Evolutionary conservation across 306 rosid genomes (phyloP).

Genomic region (Rosa persica): DNA sequence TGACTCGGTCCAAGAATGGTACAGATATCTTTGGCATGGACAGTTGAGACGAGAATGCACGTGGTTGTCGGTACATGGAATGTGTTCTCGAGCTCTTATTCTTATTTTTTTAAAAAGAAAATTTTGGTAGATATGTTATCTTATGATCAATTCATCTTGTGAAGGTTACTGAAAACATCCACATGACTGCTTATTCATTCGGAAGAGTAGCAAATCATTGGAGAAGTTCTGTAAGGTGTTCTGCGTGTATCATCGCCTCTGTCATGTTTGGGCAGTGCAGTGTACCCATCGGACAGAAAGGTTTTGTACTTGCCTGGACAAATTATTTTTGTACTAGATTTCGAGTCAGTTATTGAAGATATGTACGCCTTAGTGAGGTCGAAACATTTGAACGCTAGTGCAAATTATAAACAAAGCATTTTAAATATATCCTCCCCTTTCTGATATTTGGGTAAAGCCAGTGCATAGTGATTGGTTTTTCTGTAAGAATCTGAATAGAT

Average conservation of each 20-base stretch:
- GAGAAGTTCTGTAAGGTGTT: background rate
- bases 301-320: background rate
- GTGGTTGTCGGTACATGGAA: background rate
- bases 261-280: background rate
- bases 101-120: background rate
- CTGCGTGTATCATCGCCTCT: background rate
- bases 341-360: background rate
- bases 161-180: background rate
- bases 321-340: background rate
- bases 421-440: background rate
- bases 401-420: background rate
- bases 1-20: slow-evolving; percentile 15
- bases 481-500: slow-evolving; percentile 2
- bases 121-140: slow-evolving; percentile 14
- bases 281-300: too few relatives aligned
- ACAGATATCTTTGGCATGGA: background rate
- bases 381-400: background rate
- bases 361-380: background rate
- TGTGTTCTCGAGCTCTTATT: background rate
- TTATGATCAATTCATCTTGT: background rate
- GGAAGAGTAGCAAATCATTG: slow-evolving; percentile 4
- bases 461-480: background rate
- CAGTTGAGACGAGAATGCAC: background rate
- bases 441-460: background rate
- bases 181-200: background rate